Evolutionary conservation across 1,284 basidiomycete genomes (phyloP), one percentile per base, ranked within the genome.

Genomic region (Ustilago loliicola): DNA sequence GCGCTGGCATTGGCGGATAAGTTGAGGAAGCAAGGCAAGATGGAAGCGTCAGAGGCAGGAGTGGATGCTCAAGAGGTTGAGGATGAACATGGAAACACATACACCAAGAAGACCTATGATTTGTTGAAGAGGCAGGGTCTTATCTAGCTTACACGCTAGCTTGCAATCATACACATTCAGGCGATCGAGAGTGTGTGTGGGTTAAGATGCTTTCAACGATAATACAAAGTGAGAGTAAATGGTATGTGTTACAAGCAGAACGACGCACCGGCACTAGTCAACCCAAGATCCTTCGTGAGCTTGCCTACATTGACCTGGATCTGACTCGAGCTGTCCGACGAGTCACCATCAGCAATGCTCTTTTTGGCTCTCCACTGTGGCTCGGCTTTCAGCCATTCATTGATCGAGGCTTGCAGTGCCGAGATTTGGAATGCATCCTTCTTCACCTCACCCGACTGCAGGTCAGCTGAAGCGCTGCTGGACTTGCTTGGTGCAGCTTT

Each of bases 1-100:
- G 97, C 96, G 0, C 90, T 98, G 70, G 91, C 95, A 53, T 56
- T 85, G 30, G 81, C 82, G 1, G 84, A 85, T 19, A 85, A 83
- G 60, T 60, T 86, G 52, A 70, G 83, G 55, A 75, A 66, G 61
- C 81, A 82, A 64, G 75, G 79, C 5, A 81, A 77, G 47, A 45
- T 68, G 34, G 65, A 73, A 23, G 66, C 63, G 32, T 47, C 57
- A 1, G 77, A 81, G 23, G 81, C 80, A 13, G 74, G 77, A 13
- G 51, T 72, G 19, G 85, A 86, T 47, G 81, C 77, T 8, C 78
- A 84, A 53, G 84, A 86, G 66, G 83, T 86, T 29, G 85, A 85
- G 51, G 84, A 85, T 58, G 84, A 85, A 53, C 73, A 82, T 32
- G 84, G 84, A 6, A 85, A 85, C 61, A 79, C 85, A 56, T 86